phyloP scores from a whole-genome alignment of 2,329 filamentous ascomycete species.

The Alternaria viburni region DNA sequence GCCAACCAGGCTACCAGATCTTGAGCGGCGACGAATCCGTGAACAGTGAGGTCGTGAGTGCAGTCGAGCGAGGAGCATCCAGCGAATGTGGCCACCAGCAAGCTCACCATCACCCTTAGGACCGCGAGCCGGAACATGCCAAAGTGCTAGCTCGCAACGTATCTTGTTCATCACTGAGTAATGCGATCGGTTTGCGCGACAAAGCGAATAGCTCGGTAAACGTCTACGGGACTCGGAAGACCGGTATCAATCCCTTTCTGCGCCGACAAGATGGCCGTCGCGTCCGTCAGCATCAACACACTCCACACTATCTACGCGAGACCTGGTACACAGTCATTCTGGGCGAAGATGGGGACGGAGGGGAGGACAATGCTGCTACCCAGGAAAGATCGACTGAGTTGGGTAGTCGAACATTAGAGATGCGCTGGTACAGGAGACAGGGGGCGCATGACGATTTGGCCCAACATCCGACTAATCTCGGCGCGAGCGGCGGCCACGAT shows the following conservation, averaged over 20 bases:
- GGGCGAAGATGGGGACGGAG: not conserved
- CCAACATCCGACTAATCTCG: accelerated
- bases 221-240: not conserved
- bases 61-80: not conserved
- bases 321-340: not conserved
- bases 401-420: not conserved
- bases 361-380: accelerated
- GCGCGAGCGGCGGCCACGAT: not conserved
- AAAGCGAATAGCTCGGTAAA: not conserved
- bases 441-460: not conserved
- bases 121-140: not conserved
- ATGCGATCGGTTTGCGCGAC: not conserved
- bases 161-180: not conserved
- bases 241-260: not conserved
- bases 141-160: not conserved
- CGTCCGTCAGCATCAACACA: not conserved
- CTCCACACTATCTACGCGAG: not conserved
- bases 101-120: not conserved
- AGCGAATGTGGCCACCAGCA: not conserved
- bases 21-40: not conserved
- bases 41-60: not conserved
- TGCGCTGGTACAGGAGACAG: not conserved
- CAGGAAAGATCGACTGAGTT: not conserved
- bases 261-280: not conserved
- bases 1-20: not conserved